These are phyloP conservation scores for Podila minutissima DNA, from an alignment of 192 early-diverging fungal genomes.

Conservation along the genomic window DNA sequence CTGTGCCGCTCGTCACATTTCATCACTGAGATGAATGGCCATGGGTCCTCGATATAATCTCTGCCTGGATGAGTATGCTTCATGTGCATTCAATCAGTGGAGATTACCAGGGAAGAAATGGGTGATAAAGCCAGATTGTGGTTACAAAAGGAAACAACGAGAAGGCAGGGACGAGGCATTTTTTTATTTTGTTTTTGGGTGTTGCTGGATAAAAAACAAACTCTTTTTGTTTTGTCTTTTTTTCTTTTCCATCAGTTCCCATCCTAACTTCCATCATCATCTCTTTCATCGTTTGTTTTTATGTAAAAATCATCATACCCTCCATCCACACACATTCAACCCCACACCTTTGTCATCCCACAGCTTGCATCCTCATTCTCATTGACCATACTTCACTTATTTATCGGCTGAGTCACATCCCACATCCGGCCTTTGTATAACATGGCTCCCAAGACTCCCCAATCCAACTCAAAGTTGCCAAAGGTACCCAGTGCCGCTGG, in stretches of 20 bases:
- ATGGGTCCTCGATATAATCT: not conserved
- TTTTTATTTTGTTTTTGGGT: too few species aligned
- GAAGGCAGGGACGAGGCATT: not conserved
- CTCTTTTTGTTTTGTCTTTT: not conserved
- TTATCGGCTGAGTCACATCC: not conserved
- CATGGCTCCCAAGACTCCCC: constrained; percentile 48
- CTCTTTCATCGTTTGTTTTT: not conserved
- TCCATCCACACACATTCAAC: not conserved
- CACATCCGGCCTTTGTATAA: too few species aligned
- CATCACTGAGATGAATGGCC: not conserved
- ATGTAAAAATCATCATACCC: not conserved
- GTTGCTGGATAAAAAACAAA: not conserved
- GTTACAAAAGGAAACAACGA: too few species aligned
- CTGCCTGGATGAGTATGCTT: too few species aligned
- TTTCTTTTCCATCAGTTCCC: not conserved
- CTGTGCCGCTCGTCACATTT: too few species aligned
- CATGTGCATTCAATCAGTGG: too few species aligned
- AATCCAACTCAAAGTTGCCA: constrained; percentile 54
- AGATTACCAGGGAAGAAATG: too few species aligned
- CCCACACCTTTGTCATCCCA: not conserved
- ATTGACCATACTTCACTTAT: not conserved
- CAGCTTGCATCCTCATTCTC: not conserved
- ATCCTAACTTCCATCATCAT: not conserved
- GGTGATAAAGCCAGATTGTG: too few species aligned
- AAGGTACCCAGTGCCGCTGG: constrained; percentile 44